These are phyloP conservation scores for Microthyrium microscopicum DNA, from an alignment of 2,329 filamentous ascomycete species.

Conservation along the genomic window DNA sequence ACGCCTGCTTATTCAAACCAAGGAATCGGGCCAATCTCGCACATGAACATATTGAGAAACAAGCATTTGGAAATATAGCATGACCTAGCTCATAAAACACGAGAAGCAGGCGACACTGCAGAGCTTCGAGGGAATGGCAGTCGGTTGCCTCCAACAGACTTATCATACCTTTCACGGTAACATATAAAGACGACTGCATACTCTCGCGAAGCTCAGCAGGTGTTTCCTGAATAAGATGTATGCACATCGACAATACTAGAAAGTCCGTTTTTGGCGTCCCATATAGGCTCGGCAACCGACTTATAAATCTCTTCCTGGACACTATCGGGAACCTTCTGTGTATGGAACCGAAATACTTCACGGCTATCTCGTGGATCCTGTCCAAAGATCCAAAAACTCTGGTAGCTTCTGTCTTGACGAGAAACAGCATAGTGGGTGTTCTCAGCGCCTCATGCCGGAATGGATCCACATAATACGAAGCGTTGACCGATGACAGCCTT, in stretches of 20 bases:
- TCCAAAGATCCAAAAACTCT: neutral
- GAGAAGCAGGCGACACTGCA: constrained; percentile 12
- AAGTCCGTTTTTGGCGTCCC: constrained; percentile 1
- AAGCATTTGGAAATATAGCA: constrained; percentile 19
- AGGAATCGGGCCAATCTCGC: constrained; percentile 13
- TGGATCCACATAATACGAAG: too few species aligned
- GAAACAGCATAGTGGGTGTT: too few species aligned
- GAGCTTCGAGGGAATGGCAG: neutral
- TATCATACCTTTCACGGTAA: constrained; percentile 1
- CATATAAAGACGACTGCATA: neutral
- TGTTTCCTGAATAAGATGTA: neutral
- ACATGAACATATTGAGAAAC: constrained; percentile 15
- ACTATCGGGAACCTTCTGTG: neutral
- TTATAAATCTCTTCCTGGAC: constrained; percentile 1
- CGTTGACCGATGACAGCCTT: too few species aligned
- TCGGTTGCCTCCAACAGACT: neutral
- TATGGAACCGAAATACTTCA: neutral
- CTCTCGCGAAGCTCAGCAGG: neutral
- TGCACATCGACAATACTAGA: constrained; percentile 1
- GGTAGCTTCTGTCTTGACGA: too few species aligned
- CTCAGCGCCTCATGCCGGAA: too few species aligned
- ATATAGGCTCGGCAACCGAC: neutral
- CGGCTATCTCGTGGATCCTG: neutral
- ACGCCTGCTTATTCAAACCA: constrained; percentile 14
- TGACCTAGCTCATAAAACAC: constrained; percentile 20